Conservation (phyloP, 805 yeast species). For the Zygosaccharomyces kombuchaensis region DNA sequence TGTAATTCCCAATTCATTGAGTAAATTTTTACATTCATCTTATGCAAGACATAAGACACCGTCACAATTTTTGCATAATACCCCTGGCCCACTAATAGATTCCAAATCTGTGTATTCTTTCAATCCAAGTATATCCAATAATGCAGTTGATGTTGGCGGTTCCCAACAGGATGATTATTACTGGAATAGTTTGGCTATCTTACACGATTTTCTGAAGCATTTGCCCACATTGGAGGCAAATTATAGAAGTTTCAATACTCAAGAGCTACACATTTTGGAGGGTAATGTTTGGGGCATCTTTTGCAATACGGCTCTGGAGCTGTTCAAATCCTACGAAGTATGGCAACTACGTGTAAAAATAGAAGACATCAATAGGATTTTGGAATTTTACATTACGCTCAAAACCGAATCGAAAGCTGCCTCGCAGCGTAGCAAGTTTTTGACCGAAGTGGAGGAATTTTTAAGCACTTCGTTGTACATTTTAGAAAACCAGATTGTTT, state of each 20-base stretch:
- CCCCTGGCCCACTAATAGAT: slow-evolving; percentile 25
- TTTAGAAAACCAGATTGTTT: slow-evolving; percentile 37
- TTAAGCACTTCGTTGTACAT: slow-evolving; percentile 37
- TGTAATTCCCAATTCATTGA: slow-evolving; percentile 26
- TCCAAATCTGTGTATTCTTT: slow-evolving; percentile 28
- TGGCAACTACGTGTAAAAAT: slow-evolving; percentile 34
- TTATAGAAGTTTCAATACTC: slow-evolving; percentile 27
- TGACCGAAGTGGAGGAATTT: slow-evolving; percentile 31
- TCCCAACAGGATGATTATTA: slow-evolving; percentile 15
- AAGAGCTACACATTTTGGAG: slow-evolving; percentile 29
- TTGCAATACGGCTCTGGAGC: slow-evolving; percentile 27
- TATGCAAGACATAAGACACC: slow-evolving; percentile 32
- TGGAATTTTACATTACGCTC: slow-evolving; percentile 28
- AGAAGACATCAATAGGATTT: slow-evolving; percentile 26
- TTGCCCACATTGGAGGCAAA: slow-evolving; percentile 32
- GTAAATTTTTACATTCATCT: slow-evolving; percentile 33
- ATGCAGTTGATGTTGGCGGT: slow-evolving; percentile 19
- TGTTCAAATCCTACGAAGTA: slow-evolving; percentile 29
- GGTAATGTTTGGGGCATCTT: slow-evolving; percentile 34
- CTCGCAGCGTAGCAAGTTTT: slow-evolving; percentile 22
- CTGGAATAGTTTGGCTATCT: slow-evolving; percentile 18
- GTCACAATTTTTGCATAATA: slow-evolving; percentile 29
- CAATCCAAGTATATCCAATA: slow-evolving; percentile 20
- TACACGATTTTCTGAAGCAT: slow-evolving; percentile 33
- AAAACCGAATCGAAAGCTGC: slow-evolving; percentile 29